These are phyloP conservation scores for Glomus cerebriforme DNA, from an alignment of 192 early-diverging fungal genomes.

Conservation along the genomic window DNA sequence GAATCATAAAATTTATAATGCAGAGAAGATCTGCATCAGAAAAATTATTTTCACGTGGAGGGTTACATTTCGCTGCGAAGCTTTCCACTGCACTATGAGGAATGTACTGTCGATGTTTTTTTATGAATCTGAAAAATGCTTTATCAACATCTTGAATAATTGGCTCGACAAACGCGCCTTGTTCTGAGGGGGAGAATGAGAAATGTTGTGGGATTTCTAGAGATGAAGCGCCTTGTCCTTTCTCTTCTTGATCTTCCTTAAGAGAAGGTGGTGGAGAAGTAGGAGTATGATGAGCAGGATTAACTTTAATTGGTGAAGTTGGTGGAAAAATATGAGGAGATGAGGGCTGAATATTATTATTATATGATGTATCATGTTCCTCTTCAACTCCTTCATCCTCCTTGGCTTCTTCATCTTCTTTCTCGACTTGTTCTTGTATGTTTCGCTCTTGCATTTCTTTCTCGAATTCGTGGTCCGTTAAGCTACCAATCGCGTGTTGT, in stretches of 20 bases:
- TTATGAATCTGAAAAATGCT: slow-evolving; percentile 5
- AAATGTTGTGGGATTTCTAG: slow-evolving; percentile 22
- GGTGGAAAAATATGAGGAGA: too few relatives aligned
- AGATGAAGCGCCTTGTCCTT: not conserved
- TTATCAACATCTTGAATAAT: slow-evolving; percentile 11
- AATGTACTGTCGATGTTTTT: slow-evolving; percentile 14
- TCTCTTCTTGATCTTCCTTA: not conserved
- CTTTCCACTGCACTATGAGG: not conserved
- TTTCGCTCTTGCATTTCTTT: not conserved
- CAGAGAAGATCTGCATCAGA: not conserved
- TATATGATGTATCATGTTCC: not conserved
- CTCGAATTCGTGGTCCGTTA: not conserved
- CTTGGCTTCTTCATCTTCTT: not conserved
- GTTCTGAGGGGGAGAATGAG: slow-evolving; percentile 21
- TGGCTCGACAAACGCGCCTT: slow-evolving; percentile 18
- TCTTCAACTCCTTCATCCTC: not conserved
- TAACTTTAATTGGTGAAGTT: not conserved
- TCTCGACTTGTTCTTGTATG: not conserved
- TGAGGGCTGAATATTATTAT: too few relatives aligned
- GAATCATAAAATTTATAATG: slow-evolving; percentile 10
- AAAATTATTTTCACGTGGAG: not conserved
- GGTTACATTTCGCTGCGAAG: slow-evolving; percentile 9
- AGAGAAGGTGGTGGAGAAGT: too few relatives aligned
- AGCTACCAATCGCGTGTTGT: slow-evolving; percentile 2
- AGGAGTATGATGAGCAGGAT: too few relatives aligned